Percentiles rank a stretch among this genome's conserved stretches.
Conservation (phyloP, 1,284 basidiomycete genomes). For the Sanghuangporus baumii region DNA sequence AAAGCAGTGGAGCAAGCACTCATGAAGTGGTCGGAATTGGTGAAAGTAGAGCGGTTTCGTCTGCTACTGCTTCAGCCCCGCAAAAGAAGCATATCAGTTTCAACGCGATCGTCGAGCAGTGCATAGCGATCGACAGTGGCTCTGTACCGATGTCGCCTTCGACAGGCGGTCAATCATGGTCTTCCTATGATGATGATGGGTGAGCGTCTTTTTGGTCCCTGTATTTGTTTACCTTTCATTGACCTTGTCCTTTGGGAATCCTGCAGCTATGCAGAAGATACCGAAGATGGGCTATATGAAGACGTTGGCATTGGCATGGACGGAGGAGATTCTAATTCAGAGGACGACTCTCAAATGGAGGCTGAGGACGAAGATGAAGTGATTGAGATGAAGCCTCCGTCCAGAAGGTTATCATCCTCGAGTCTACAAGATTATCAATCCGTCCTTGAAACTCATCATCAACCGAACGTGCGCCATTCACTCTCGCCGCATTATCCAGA, state of each 20-base stretch:
- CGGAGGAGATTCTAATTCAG: slow-evolving; percentile 7
- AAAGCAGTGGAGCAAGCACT: slow-evolving; percentile 7
- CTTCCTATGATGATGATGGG: slow-evolving; percentile 17
- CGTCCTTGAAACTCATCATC: slow-evolving; percentile 13
- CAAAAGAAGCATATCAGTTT: slow-evolving; percentile 90
- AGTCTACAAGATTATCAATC: slow-evolving; percentile 24
- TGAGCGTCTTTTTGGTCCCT: slow-evolving; percentile 4
- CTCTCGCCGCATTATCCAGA: background rate
- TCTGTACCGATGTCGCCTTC: slow-evolving; percentile 28
- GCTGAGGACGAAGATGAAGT: slow-evolving; percentile 53
- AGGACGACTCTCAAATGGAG: slow-evolving; percentile 35
- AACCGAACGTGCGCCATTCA: background rate
- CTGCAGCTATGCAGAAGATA: slow-evolving; percentile 7
- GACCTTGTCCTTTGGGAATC: background rate
- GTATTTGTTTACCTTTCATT: background rate
- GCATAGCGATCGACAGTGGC: slow-evolving; percentile 84
- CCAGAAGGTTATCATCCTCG: slow-evolving; percentile 21
- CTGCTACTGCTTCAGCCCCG: slow-evolving; percentile 4
- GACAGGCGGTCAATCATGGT: slow-evolving; percentile 27
- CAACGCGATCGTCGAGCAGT: slow-evolving; percentile 98
- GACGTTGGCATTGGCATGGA: background rate
- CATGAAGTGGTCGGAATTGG: background rate
- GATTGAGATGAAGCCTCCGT: slow-evolving; percentile 54
- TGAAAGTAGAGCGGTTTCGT: background rate
- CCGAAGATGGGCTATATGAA: slow-evolving; percentile 13